Evolutionary conservation across 169 alveolate genomes (phyloP), one percentile per base, ranked within the genome.

Genomic region (Eimeria tenella): DNA sequence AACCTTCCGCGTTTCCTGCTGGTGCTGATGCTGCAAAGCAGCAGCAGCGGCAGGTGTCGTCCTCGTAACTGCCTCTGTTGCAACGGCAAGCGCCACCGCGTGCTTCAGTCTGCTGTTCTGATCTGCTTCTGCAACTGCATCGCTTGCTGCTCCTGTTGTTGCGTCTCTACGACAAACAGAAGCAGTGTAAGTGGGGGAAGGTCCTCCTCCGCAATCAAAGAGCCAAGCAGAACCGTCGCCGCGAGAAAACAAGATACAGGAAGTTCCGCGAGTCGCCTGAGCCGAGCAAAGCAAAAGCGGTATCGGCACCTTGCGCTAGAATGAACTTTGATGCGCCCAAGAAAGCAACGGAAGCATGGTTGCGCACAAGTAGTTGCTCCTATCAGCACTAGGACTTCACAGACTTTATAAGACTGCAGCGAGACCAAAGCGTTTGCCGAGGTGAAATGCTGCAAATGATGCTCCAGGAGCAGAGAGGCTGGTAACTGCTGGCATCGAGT

Each of bases 161-260:
- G 84, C 23, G 19, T 55, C 70, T 49, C 82, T 50, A 49, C 82
- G 84, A 10, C 81, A 52, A 68, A 75, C 82, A n/a, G 93, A 15
- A 65, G 82, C 84, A 63, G 93, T 65, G 70, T 63, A 63, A 9
- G 84, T 70, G 21, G 93, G 92, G 49, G 95, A 91, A 1, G 95
- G 90, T 7, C 95, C 95, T 10, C 95, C 95, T 15, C 95, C 95
- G 52, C 95, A 91, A 42, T 91, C 95, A 58, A 91, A 91, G 42
- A 91, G 92, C 95, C 95, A 91, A 4, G 95, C 88, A 17, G 81
- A 73, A n/a, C 95, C 95, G 55, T 91, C 95, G 13, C 95, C 95
- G 15, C 92, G 84, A 13, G 86, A 79, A 65, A 91, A 91, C 71
- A 91, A 42, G 25, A 91, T 56, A 42, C 86, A 86, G 25, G 95